These are phyloP conservation scores for Acorus gramineus DNA, from an alignment of 106 monocot species.

Conservation along the genomic window DNA sequence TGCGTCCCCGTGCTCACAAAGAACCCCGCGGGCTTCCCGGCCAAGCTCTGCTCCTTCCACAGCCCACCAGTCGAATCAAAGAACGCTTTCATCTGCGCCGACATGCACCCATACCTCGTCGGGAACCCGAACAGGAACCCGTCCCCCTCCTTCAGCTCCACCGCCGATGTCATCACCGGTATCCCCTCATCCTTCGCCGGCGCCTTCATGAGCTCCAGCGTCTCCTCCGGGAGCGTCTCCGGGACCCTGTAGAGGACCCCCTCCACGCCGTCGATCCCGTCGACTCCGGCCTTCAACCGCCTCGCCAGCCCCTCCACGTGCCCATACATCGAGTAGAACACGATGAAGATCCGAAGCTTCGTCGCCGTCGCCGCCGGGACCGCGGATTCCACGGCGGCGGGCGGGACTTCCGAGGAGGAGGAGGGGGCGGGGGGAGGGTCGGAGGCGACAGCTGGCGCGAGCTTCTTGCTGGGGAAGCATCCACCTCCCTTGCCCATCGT, in stretches of 20 bases:
- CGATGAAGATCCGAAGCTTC: conserved; percentile 18
- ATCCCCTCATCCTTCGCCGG: conserved; percentile 21
- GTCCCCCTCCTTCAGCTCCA: conserved; percentile 39
- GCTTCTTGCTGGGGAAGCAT: conserved; percentile 45
- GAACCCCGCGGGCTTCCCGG: conserved; percentile 65
- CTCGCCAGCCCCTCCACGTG: conserved; percentile 24
- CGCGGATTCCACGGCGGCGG: neutral
- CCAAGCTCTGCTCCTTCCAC: conserved; percentile 51
- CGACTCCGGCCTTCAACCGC: conserved; percentile 18
- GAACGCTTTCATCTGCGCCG: conserved; percentile 73
- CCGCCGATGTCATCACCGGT: conserved; percentile 16
- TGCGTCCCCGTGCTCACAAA: conserved; percentile 71
- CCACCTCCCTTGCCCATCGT: conserved; percentile 48
- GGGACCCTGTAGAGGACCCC: conserved; percentile 50
- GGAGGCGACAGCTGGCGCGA: conserved; percentile 4
- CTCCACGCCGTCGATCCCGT: conserved; percentile 35
- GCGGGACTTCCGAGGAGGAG: too few species aligned
- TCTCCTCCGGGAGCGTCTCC: conserved; percentile 54
- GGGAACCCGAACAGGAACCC: conserved; percentile 67
- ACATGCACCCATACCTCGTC: conserved; percentile 57
- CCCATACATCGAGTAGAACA: conserved; percentile 33
- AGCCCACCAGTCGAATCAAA: conserved; percentile 52
- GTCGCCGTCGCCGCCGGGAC: too few species aligned
- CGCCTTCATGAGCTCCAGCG: conserved; percentile 46
- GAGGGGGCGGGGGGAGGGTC: too few species aligned